Evolutionary conservation across 805 yeast genomes (phyloP).

Genomic region (Hanseniaspora mollemarum): DNA sequence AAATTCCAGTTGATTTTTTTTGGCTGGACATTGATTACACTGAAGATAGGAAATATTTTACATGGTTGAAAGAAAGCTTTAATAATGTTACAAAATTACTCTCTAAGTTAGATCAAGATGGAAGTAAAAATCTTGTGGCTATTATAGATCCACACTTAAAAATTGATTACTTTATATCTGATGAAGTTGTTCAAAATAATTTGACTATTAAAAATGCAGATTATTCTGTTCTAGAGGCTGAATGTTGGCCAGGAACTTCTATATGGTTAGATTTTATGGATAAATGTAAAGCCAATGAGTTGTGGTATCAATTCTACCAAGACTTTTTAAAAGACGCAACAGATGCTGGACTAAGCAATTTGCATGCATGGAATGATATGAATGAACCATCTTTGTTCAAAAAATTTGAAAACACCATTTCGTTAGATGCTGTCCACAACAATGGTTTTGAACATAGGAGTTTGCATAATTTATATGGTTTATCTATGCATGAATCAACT

Average conservation of each 20-base stretch:
- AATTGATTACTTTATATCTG: constrained; percentile 53
- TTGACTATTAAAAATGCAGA: constrained; percentile 38
- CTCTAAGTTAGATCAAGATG: constrained; percentile 50
- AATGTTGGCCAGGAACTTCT: constrained; percentile 97
- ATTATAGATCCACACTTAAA: constrained; percentile 90
- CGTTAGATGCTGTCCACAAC: constrained; percentile 65
- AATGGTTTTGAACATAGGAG: constrained; percentile 86
- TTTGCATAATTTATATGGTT: constrained; percentile 75
- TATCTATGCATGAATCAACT: constrained; percentile 71
- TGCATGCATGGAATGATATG: constrained; percentile 96
- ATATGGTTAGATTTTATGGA: constrained; percentile 83
- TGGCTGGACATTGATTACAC: constrained; percentile 96
- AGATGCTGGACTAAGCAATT: constrained; percentile 45
- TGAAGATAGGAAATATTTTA: constrained; percentile 74
- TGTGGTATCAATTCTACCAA: constrained; percentile 49
- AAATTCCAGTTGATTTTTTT: constrained; percentile 77
- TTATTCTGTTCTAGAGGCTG: constrained; percentile 56
- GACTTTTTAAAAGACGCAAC: constrained; percentile 36
- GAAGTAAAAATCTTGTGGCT: constrained; percentile 61
- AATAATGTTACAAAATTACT: constrained; percentile 67
- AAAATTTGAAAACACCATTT: constrained; percentile 89
- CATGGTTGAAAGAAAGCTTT: constrained; percentile 70
- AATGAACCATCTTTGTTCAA: constrained; percentile 90
- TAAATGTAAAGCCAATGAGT: constrained; percentile 41
- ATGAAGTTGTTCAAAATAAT: constrained; percentile 34